Evolutionary conservation across 1,284 basidiomycete genomes (phyloP).

Genomic region (Ceratobasidium sp.): DNA sequence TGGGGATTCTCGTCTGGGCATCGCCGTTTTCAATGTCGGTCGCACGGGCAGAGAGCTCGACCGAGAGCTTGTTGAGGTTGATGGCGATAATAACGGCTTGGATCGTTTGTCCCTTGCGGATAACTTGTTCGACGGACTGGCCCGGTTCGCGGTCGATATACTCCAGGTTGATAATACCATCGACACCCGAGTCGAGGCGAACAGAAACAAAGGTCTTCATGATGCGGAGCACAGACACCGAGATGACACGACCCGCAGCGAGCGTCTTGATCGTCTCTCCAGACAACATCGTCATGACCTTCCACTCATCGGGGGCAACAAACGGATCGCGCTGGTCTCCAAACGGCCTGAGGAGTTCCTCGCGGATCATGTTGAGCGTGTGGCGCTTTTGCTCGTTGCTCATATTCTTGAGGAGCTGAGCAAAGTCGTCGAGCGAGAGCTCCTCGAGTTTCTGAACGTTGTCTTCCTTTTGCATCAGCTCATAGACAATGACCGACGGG

Average conservation of each 20-base stretch:
- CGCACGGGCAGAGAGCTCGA: conserved; percentile 79
- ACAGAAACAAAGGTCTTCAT: conserved; percentile 63
- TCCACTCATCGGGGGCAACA: conserved; percentile 71
- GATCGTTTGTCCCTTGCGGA: conserved; percentile 79
- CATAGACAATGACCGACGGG: conserved; percentile 82
- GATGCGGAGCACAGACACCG: conserved; percentile 73
- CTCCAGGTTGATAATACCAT: conserved; percentile 76
- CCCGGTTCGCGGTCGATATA: conserved; percentile 63
- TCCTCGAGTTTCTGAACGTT: conserved; percentile 85
- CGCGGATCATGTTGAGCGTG: conserved; percentile 85
- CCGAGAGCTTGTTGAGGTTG: conserved; percentile 70
- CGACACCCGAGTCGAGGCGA: conserved; percentile 90
- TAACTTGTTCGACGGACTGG: conserved; percentile 55
- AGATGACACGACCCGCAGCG: conserved; percentile 80
- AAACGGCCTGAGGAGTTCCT: conserved; percentile 88
- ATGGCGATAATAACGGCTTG: conserved; percentile 81
- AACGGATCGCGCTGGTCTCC: conserved; percentile 79
- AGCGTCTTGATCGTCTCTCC: conserved; percentile 88
- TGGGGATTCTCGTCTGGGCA: conserved; percentile 64
- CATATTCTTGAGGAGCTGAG: conserved; percentile 85
- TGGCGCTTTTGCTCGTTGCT: conserved; percentile 87
- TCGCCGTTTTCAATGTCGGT: conserved; percentile 75
- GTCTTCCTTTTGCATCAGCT: conserved; percentile 85
- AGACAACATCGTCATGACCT: conserved; percentile 93
- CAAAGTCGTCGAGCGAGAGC: conserved; percentile 96